A percentile compares a stretch with the other conserved stretches of the same genome.
phyloP scores from a whole-genome alignment of 2,329 filamentous ascomycete species.

The Xylariales sp. region DNA sequence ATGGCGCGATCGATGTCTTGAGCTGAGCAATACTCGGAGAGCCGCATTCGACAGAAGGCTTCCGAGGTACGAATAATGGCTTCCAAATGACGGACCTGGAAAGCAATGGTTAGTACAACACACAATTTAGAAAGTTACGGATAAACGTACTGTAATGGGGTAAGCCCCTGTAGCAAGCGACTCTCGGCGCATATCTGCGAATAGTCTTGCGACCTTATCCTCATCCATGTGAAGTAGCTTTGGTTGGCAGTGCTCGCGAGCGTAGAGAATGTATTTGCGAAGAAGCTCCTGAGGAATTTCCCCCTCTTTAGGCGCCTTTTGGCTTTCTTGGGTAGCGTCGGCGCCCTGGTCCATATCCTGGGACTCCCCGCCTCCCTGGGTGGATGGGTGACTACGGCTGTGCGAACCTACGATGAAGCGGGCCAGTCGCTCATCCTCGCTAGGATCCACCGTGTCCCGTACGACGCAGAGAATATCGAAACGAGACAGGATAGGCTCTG shows the following conservation, averaged over 20 bases:
- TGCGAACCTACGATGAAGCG: conserved; percentile 96
- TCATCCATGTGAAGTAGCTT: conserved; percentile 98
- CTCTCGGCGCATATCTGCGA: conserved; percentile 95
- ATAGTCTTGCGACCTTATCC: conserved; percentile 93
- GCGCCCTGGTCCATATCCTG: conserved; percentile 74
- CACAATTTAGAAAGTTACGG: neutral
- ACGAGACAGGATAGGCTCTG: conserved; percentile 95
- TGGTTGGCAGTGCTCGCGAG: conserved; percentile 86
- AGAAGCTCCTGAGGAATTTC: conserved; percentile 92
- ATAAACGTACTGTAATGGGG: conserved; percentile 86
- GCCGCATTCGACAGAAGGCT: conserved; percentile 94
- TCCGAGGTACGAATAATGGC: conserved; percentile 97
- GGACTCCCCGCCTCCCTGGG: conserved; percentile 61
- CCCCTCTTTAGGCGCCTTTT: conserved; percentile 58
- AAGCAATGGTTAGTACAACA: conserved; percentile 38
- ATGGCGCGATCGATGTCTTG: conserved; percentile 97
- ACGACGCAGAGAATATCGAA: conserved; percentile 98
- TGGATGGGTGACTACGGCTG: conserved; percentile 80
- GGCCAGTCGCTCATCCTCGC: conserved; percentile 91
- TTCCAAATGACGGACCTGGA: conserved; percentile 92
- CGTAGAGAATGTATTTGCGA: conserved; percentile 96
- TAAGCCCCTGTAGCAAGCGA: conserved; percentile 94
- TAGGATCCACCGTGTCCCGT: conserved; percentile 91
- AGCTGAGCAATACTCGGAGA: conserved; percentile 93
- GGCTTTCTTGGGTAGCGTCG: conserved; percentile 49